phyloP scores from a whole-genome alignment of 2,329 filamentous ascomycete genomes.

The Botryotinia convoluta region DNA sequence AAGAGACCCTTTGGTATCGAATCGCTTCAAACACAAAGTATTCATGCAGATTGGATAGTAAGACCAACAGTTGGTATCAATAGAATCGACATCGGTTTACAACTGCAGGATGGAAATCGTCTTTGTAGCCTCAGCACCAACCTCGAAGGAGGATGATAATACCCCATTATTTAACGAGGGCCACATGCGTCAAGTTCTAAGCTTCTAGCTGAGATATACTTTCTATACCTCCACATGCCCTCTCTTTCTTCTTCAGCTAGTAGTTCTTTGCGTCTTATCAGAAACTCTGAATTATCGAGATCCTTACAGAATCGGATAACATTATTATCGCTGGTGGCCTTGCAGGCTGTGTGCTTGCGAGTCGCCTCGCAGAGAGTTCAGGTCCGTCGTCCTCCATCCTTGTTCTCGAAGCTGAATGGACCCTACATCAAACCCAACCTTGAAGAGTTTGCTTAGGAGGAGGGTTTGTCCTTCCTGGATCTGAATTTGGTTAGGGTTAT shows the following conservation, averaged over 20 bases:
- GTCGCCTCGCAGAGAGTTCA: conserved; percentile 31
- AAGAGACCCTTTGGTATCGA: neutral
- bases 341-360: conserved; percentile 40
- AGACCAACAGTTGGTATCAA: neutral
- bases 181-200: neutral
- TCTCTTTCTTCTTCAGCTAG: neutral
- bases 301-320: conserved; percentile 31
- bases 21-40: neutral
- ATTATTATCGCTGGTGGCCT: conserved; percentile 42
- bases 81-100: neutral
- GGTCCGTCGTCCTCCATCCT: conserved; percentile 36
- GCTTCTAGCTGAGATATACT: neutral
- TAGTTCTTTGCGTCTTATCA: neutral
- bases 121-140: neutral
- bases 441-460: neutral
- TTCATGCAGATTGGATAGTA: neutral
- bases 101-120: neutral
- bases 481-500: conserved; percentile 39
- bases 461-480: conserved; percentile 10
- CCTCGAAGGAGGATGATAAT: neutral
- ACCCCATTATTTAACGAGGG: neutral
- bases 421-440: conserved; percentile 16
- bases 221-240: neutral
- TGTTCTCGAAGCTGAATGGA: conserved; percentile 42
- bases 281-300: neutral